A percentile compares a stretch with the other conserved stretches of the same genome.
Conservation (phyloP, 495 filamentous ascomycete species). For the Penicillium canescens region DNA sequence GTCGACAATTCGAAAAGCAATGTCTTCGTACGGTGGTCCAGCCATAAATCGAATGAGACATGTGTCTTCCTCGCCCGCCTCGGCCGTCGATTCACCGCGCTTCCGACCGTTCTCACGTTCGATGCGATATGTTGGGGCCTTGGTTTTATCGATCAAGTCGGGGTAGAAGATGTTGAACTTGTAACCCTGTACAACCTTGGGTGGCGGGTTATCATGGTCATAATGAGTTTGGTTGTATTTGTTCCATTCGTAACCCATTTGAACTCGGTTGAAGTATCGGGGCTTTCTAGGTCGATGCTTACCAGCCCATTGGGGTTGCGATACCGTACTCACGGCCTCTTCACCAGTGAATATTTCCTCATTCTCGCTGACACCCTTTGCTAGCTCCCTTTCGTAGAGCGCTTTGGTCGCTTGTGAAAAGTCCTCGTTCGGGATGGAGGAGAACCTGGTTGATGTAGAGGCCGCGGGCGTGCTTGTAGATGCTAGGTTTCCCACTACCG, state of each 20-base stretch:
- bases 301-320: conserved; percentile 78
- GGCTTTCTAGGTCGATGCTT: conserved; percentile 94
- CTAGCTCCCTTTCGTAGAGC: conserved; percentile 89
- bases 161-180: conserved; percentile 99
- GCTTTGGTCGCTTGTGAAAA: conserved; percentile 91
- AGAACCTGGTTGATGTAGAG: conserved; percentile 67
- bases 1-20: conserved; percentile 97
- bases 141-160: conserved; percentile 93
- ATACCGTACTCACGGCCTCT: conserved; percentile 68
- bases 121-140: conserved; percentile 92
- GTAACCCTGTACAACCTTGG: conserved; percentile 97
- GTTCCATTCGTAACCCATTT: conserved; percentile 99
- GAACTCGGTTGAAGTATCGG: conserved; percentile 95
- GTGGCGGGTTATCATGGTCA: conserved; percentile 96
- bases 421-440: conserved; percentile 74
- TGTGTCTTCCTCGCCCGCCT: conserved; percentile 96
- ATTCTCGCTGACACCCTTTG: conserved; percentile 86
- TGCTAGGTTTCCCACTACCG: conserved; percentile 26
- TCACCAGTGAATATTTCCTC: conserved; percentile 96
- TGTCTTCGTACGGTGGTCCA: conserved; percentile 93
- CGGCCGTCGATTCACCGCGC: conserved; percentile 87
- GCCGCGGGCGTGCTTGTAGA: conserved; percentile 33
- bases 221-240: conserved; percentile 99
- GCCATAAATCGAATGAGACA: conserved; percentile 96
- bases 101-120: conserved; percentile 88